A percentile compares a stretch with the other conserved stretches of the same genome.
phyloP scores from a whole-genome alignment of 257 asterid genomes.

The Salvia hispanica region DNA sequence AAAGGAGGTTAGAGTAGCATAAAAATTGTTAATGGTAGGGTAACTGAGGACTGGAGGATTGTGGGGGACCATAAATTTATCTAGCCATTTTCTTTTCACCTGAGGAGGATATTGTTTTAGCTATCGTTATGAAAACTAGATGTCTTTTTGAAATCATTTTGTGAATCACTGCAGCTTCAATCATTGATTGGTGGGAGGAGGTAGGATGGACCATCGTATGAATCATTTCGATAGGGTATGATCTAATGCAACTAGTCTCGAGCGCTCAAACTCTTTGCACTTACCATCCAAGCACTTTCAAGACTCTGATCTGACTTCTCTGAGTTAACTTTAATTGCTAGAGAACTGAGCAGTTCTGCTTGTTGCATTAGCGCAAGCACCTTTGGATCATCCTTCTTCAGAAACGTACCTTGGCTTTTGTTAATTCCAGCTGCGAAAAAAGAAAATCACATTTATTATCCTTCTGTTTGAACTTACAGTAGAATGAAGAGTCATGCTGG shows the following conservation, averaged over 20 bases:
- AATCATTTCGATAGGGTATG: constrained; percentile 6
- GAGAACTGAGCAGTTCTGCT: constrained; percentile 89
- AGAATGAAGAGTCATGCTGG: not conserved
- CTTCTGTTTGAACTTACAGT: constrained; percentile 11
- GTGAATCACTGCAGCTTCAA: not conserved
- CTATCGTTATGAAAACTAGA: constrained; percentile 10
- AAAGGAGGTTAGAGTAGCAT: not conserved
- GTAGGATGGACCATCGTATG: not conserved
- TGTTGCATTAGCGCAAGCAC: constrained; percentile 85
- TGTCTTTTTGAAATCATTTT: constrained; percentile 1
- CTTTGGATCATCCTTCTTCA: constrained; percentile 92
- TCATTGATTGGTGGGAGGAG: constrained; percentile 5
- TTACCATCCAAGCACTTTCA: constrained; percentile 89
- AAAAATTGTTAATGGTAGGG: constrained; percentile 15
- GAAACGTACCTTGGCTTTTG: constrained; percentile 59
- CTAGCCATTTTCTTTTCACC: constrained; percentile 15
- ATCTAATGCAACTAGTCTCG: constrained; percentile 14
- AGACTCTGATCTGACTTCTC: constrained; percentile 79
- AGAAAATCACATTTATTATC: constrained; percentile 7
- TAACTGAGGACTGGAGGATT: not conserved
- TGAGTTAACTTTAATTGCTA: constrained; percentile 80
- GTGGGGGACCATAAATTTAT: constrained; percentile 21
- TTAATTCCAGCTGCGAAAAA: constrained; percentile 50
- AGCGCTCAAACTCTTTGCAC: constrained; percentile 24
- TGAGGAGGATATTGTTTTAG: not conserved